Evolutionary conservation across 2,329 filamentous ascomycete species (phyloP).

Genomic region (Colletotrichum falcatum): DNA sequence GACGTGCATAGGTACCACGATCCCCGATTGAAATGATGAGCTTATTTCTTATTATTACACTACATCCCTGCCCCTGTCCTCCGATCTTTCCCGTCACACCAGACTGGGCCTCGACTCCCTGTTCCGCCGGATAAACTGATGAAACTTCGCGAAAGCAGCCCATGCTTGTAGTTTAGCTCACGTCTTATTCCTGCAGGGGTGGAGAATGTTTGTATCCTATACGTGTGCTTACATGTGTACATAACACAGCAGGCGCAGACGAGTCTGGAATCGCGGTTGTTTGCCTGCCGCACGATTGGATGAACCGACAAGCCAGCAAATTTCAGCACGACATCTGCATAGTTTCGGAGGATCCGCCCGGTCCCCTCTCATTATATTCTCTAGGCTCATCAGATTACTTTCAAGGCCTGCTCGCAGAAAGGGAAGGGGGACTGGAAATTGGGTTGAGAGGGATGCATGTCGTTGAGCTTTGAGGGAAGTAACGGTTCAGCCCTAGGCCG

Average conservation of each 20-base stretch:
- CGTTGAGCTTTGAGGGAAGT: slow-evolving; percentile 4
- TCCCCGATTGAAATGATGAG: slow-evolving; percentile 8
- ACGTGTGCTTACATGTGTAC: background rate
- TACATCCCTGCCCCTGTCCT: background rate
- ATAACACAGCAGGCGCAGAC: background rate
- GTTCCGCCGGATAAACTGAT: background rate
- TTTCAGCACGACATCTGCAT: background rate
- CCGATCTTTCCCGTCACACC: background rate
- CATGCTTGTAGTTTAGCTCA: background rate
- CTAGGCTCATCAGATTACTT: slow-evolving; percentile 17
- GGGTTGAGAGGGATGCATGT: background rate
- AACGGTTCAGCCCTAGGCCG: slow-evolving; percentile 20
- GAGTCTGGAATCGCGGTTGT: background rate
- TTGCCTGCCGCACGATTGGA: slow-evolving; percentile 3
- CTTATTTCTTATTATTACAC: slow-evolving; percentile 1
- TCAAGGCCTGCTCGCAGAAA: slow-evolving; percentile 1
- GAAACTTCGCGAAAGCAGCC: background rate
- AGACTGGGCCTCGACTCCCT: background rate
- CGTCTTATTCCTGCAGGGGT: slow-evolving; percentile 13
- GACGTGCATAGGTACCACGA: slow-evolving; percentile 2
- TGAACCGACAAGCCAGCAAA: slow-evolving; percentile 19
- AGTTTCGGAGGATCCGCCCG: background rate
- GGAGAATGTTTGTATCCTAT: slow-evolving; percentile 5
- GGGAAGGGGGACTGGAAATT: background rate
- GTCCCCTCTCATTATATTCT: background rate